Conservation (phyloP, 768 basidiomycete genomes). For the Lactarius pseudohatsudake region DNA sequence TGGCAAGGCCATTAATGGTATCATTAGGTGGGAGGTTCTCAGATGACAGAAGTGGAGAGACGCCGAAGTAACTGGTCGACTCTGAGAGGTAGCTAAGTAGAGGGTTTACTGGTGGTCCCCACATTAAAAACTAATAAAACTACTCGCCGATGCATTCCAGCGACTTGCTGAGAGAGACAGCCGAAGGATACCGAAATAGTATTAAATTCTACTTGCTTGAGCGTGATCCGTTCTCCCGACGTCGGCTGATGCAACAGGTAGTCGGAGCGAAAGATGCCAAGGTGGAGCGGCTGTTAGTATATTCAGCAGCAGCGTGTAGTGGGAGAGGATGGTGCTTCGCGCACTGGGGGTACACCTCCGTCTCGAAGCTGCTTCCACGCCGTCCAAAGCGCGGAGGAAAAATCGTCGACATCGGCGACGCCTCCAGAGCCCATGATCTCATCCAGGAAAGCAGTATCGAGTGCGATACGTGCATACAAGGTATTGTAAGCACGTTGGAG, state of each 20-base stretch:
- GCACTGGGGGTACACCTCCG: slow-evolving; percentile 58
- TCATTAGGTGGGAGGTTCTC: slow-evolving; percentile 73
- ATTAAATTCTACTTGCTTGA: slow-evolving; percentile 99
- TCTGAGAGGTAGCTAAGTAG: slow-evolving; percentile 59
- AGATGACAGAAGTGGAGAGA: slow-evolving; percentile 50
- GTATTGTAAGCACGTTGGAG: slow-evolving; percentile 81
- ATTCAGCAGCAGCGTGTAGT: slow-evolving; percentile 32
- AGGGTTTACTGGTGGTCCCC: neutral
- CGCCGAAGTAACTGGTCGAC: slow-evolving; percentile 65
- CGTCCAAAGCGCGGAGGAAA: slow-evolving; percentile 82
- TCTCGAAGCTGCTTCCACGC: slow-evolving; percentile 79
- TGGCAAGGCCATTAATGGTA: slow-evolving; percentile 65
- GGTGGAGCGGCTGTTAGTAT: slow-evolving; percentile 64
- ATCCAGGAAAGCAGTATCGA: slow-evolving; percentile 79
- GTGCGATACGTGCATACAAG: slow-evolving; percentile 81
- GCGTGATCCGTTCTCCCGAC: slow-evolving; percentile 37
- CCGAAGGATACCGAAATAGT: slow-evolving; percentile 95
- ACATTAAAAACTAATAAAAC: neutral
- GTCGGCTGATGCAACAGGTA: slow-evolving; percentile 74
- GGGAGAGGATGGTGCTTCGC: slow-evolving; percentile 18
- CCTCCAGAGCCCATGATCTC: slow-evolving; percentile 77
- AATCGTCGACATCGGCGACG: slow-evolving; percentile 81
- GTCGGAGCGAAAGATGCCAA: slow-evolving; percentile 93
- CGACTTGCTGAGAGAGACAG: slow-evolving; percentile 61
- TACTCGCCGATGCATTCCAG: slow-evolving; percentile 73